Conservation (phyloP, 1,284 basidiomycete genomes). For the Testicularia cyperi region DNA sequence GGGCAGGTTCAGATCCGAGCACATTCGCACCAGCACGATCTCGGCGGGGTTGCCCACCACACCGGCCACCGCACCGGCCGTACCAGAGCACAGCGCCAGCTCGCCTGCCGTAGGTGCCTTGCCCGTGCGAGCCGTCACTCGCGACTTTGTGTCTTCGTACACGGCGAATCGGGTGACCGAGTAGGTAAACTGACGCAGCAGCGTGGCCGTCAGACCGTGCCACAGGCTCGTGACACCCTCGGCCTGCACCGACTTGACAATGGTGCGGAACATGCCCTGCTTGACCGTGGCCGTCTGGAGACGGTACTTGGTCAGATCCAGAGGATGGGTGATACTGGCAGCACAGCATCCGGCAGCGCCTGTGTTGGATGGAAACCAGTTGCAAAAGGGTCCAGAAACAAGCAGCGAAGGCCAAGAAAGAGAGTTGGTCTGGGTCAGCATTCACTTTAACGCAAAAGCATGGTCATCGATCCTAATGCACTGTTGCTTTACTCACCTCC, state of each 20-base stretch:
- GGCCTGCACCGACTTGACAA: constrained; percentile 18
- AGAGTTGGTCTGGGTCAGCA: background rate
- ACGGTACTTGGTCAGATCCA: constrained; percentile 60
- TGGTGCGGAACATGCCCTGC: constrained; percentile 44
- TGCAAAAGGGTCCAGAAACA: too few species aligned
- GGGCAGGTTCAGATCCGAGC: constrained; percentile 59
- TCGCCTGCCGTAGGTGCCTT: constrained; percentile 13
- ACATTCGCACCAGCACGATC: constrained; percentile 63
- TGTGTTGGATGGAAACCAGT: background rate
- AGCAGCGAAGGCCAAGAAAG: background rate
- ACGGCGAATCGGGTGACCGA: constrained; percentile 56
- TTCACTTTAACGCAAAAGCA: too few species aligned
- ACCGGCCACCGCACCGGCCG: constrained; percentile 53
- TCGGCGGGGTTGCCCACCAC: constrained; percentile 63
- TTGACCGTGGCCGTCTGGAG: constrained; percentile 56
- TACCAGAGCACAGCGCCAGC: constrained; percentile 47
- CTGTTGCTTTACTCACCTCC: constrained; percentile 54
- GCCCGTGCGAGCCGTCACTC: constrained; percentile 13
- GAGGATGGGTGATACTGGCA: constrained; percentile 58
- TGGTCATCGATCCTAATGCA: too few species aligned
- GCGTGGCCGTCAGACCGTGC: constrained; percentile 53
- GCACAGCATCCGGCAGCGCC: constrained; percentile 39
- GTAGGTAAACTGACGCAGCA: constrained; percentile 59
- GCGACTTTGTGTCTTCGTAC: constrained; percentile 55
- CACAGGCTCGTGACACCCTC: constrained; percentile 54